These are phyloP conservation scores for Scorias spongiosa DNA, from an alignment of 2,329 filamentous ascomycete genomes.

Conservation along the genomic window DNA sequence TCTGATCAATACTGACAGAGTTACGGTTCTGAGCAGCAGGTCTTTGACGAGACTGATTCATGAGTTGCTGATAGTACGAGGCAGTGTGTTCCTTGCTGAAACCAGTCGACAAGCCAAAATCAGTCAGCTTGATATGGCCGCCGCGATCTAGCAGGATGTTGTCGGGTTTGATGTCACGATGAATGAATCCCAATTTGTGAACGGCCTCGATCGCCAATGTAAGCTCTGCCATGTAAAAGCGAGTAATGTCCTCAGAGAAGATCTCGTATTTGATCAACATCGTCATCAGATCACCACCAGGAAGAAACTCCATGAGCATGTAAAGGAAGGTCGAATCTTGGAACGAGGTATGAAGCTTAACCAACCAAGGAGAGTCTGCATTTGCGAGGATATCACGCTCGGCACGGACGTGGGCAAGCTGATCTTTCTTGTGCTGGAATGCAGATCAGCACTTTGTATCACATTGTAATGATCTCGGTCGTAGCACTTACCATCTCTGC, in stretches of 20 bases:
- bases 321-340: conserved; percentile 93
- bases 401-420: conserved; percentile 89
- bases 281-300: conserved; percentile 96
- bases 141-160: conserved; percentile 93
- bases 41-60: conserved; percentile 42
- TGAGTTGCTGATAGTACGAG: conserved; percentile 92
- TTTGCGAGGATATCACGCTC: conserved; percentile 96
- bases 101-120: conserved; percentile 93
- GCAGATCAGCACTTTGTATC: background rate
- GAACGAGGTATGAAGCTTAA: conserved; percentile 96
- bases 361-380: conserved; percentile 98
- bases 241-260: conserved; percentile 95
- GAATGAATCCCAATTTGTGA: conserved; percentile 94
- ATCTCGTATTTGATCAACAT: conserved; percentile 99
- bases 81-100: conserved; percentile 98
- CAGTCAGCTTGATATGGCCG: conserved; percentile 94
- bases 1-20: conserved; percentile 92
- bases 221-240: conserved; percentile 98
- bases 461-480: background rate
- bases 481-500: conserved; percentile 59
- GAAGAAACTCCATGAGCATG: conserved; percentile 98
- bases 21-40: conserved; percentile 53
- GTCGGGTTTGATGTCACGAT: conserved; percentile 98
- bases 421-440: conserved; percentile 77
- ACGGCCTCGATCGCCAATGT: conserved; percentile 97